A percentile compares a stretch with the other conserved stretches of the same genome.
Conservation (phyloP, 345 rosid species). For the Litchi chinensis region DNA sequence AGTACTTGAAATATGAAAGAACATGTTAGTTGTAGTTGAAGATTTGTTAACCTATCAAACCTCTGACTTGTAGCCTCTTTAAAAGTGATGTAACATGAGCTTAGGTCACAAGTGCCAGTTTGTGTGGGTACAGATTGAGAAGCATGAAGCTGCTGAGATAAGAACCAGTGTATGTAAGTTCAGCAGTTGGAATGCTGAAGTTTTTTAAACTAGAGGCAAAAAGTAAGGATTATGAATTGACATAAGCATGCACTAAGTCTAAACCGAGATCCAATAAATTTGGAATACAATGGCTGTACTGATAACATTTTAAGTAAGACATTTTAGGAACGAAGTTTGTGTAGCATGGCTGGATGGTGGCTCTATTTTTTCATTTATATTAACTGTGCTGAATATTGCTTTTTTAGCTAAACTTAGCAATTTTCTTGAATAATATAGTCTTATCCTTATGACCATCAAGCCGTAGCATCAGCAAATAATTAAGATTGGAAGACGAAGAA, state of each 20-base stretch:
- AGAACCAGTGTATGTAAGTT: not conserved
- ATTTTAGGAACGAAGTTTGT: not conserved
- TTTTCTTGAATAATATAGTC: not conserved
- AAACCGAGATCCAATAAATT: not conserved
- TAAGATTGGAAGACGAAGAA: not conserved
- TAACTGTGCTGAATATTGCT: not conserved
- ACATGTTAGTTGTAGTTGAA: not conserved
- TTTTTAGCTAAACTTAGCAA: not conserved
- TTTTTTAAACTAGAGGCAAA: not conserved
- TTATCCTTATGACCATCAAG: not conserved
- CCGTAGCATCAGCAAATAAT: not conserved
- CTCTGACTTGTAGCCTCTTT: no score
- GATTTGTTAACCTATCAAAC: no score
- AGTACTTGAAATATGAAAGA: not conserved
- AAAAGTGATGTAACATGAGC: no score
- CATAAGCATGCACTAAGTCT: not conserved
- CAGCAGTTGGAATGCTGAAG: not conserved
- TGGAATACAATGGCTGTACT: not conserved
- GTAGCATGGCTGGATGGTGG: not conserved
- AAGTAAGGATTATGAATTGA: not conserved
- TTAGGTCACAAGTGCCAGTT: no score
- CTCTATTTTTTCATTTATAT: no score
- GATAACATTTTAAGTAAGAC: not conserved
- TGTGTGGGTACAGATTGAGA: no score
- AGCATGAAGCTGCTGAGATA: no score